Base-by-base conservation (phyloP, 2,329 filamentous ascomycete species). In the Pseudocercospora fijiensis region DNA sequence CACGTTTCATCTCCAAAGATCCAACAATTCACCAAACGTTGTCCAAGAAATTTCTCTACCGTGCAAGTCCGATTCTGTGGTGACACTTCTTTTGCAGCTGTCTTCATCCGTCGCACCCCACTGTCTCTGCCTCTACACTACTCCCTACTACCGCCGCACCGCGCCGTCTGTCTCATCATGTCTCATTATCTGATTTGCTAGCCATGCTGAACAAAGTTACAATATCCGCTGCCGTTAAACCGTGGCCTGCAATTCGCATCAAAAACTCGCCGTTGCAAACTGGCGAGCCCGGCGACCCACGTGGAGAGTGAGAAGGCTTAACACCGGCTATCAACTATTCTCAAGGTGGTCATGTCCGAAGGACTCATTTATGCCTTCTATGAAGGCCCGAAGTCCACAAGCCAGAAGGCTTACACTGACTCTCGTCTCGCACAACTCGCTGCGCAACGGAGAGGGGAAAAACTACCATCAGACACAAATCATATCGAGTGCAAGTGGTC, bases 281-380 rank as follows among this genome's bases (percentile, higher is more conserved):
- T 22, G 41, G 53, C 26, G 24, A n/a, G 22, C 22, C 49, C 49
- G 26, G 11, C 20, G 58, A 27, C 43, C 55, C 58, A 58, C 62
- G 58, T 64, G 62, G 62, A 57, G 18, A 26, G 22, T 53, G 37
- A 28, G 45, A 60, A 56, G 63, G 63, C 47, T 47, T 55, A 55
- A 61, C 49, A 56, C 59, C 58, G 63, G 63, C 30, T 57, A 57
- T 55, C 27, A 47, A 43, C 51, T 22, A 13, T 22, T 53, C 56
- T 18, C 57, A 58, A 62, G 28, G 67, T 55, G 28, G 26, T 16
- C 55, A 65, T 61, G 61, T 58, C 57, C 27, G 61, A 60, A 53
- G 61, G 65, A 11, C 52, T 66, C 37, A 61, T 69, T 56, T 71
- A 66, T 61, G 67, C 66, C 57, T 64, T 64, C 49, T 67, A 70